Evolutionary conservation across 2,329 filamentous ascomycete genomes (phyloP), one percentile per base, ranked within the genome.

Genomic region (Cordyceps militaris): DNA sequence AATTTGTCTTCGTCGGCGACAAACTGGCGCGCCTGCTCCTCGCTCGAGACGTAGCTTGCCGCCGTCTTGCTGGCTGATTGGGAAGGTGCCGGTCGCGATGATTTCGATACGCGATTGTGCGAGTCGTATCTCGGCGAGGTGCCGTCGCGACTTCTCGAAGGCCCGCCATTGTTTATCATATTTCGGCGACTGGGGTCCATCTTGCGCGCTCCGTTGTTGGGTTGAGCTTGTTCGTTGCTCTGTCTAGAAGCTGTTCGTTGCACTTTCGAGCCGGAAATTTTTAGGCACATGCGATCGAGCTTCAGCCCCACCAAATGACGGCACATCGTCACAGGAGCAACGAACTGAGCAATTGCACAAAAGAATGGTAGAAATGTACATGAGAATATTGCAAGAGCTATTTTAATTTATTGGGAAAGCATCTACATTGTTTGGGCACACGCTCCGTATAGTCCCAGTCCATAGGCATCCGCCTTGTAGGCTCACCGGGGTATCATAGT

Each of bases 1-100:
- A 99, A 99, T 63, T 88, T 86, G 75, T 99, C 94, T 72, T 99
- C 94, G 66, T 96, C 89, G 54, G 93, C 89, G 21, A 97, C 89
- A 79, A 94, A 99, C 67, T 87, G 82, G 26, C 85, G 80, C 63
- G 86, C 88, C 68, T 91, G 87, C 67, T 92, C 86, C 66, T 91
- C 88, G 68, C 91, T 83, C 59, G 87, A 87, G 61, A 89, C 73
- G 64, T 79, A 82, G 56, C 68, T 72, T n/a, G 71, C 65, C 36
- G 66, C 62, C 7, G 44, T 36, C 53, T 69, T 66, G 59, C 66
- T 66, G 24, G 67, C 62, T 23, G 65, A 60, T 56, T 66, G 66
- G 34, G 66, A 60, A 21, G 65, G 64, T 55, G 61, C 68, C 52
- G 66, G 67, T 59, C 71, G 68, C 16, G 71, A 63, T 19, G 77